These are phyloP conservation scores for Alopecurus myosuroides DNA, from an alignment of 176 grass and related monocot species.

Conservation along the genomic window DNA sequence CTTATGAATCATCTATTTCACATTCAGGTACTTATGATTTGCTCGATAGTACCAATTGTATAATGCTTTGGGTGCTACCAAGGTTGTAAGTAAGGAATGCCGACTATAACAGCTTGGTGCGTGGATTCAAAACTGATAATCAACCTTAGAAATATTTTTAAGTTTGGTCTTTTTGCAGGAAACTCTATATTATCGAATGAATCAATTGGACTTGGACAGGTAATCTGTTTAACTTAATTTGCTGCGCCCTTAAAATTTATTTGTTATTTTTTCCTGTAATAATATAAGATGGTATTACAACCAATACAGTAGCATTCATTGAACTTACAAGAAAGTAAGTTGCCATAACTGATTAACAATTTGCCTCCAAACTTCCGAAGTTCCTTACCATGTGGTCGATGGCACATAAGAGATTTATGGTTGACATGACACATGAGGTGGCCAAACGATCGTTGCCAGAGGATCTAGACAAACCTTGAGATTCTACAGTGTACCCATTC, in stretches of 20 bases:
- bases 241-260: background rate
- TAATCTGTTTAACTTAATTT: conserved; percentile 26
- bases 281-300: too few relatives aligned
- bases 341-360: background rate
- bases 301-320: background rate
- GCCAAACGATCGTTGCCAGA: background rate
- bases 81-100: background rate
- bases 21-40: conserved; percentile 32
- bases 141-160: conserved; percentile 5
- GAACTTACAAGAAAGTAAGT: background rate
- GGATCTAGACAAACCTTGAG: background rate
- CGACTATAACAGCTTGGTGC: background rate
- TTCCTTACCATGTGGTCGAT: background rate
- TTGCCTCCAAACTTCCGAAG: conserved; percentile 9
- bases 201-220: conserved; percentile 20
- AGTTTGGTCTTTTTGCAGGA: conserved; percentile 37
- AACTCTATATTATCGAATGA: conserved; percentile 25
- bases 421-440: background rate
- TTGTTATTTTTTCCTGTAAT: too few relatives aligned
- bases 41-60: background rate
- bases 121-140: background rate
- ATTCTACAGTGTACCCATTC: background rate
- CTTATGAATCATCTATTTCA: conserved; percentile 51
- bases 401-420: background rate
- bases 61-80: conserved; percentile 3